Conservation (phyloP, 192 early-diverging fungal genomes). For the Chytriomyces confervae region DNA sequence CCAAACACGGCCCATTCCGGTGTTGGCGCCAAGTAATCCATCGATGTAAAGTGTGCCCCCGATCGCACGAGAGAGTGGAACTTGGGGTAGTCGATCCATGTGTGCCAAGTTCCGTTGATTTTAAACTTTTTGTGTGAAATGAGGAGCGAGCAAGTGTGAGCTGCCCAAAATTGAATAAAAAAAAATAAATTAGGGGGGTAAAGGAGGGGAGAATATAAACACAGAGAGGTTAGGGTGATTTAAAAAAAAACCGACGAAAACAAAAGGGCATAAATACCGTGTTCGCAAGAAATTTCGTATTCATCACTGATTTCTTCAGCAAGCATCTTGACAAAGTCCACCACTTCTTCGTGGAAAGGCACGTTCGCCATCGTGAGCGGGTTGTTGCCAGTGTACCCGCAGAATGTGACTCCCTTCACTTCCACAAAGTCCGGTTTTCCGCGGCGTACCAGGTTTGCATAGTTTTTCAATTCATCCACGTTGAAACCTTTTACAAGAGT, state of each 20-base stretch:
- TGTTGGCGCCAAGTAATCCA: slow-evolving; percentile 74
- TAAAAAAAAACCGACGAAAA: no score
- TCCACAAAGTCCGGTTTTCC: slow-evolving; percentile 77
- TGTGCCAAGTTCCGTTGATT: slow-evolving; percentile 71
- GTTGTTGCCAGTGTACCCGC: slow-evolving; percentile 70
- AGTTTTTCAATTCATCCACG: slow-evolving; percentile 68
- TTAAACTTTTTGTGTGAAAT: slow-evolving; percentile 71
- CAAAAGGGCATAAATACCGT: slow-evolving; percentile 37
- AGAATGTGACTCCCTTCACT: slow-evolving; percentile 79
- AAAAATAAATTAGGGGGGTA: no score
- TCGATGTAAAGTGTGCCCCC: slow-evolving; percentile 52
- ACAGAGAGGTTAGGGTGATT: no score
- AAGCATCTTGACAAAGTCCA: slow-evolving; percentile 68
- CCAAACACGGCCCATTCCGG: slow-evolving; percentile 76
- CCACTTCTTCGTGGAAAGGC: slow-evolving; percentile 72
- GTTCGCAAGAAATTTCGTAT: slow-evolving; percentile 75
- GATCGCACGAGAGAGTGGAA: slow-evolving; percentile 64
- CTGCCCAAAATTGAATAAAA: neutral
- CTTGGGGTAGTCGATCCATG: slow-evolving; percentile 75
- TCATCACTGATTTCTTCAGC: slow-evolving; percentile 56
- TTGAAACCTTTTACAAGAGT: slow-evolving; percentile 78
- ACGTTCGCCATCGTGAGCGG: slow-evolving; percentile 68
- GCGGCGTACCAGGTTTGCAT: slow-evolving; percentile 65
- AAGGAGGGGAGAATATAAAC: no score
- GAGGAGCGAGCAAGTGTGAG: slow-evolving; percentile 70